Evolutionary conservation across 2,329 filamentous ascomycete species (phyloP).

Genomic region (Chrysoporthe cubensis): DNA sequence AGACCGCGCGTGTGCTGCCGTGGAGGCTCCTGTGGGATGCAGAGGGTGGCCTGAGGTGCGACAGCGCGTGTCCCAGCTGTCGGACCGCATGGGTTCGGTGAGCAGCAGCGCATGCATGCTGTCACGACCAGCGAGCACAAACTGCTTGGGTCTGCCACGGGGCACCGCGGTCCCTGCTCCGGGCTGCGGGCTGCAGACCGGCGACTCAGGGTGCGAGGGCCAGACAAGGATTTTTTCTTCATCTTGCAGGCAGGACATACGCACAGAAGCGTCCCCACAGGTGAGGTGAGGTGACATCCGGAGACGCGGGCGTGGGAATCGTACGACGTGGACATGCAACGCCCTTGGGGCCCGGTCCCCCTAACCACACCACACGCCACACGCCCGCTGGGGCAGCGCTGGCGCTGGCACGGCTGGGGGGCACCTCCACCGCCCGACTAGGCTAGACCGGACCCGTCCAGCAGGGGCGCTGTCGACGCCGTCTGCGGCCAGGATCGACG

Average conservation of each 20-base stretch:
- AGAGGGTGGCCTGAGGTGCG: neutral
- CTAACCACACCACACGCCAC: neutral
- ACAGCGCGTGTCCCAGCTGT: neutral
- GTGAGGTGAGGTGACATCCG: conserved; percentile 9
- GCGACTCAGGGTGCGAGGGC: neutral
- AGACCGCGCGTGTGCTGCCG: neutral
- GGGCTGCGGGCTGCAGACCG: neutral
- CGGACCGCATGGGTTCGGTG: neutral
- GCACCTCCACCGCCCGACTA: neutral
- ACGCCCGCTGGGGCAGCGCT: neutral
- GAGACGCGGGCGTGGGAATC: conserved; percentile 9
- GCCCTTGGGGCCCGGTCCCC: neutral
- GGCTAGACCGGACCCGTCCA: neutral
- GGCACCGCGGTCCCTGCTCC: neutral
- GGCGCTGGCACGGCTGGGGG: no score
- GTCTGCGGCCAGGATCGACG: conserved; percentile 1
- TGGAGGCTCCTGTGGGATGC: neutral
- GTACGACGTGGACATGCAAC: conserved; percentile 16
- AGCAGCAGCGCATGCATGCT: neutral
- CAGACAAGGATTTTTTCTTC: neutral
- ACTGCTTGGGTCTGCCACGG: neutral
- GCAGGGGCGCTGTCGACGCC: neutral
- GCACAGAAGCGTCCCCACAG: neutral
- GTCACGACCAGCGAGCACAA: neutral
- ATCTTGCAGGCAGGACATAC: no score